Evolutionary conservation across 148 eudicot genomes (phyloP).

Genomic region (Chenopodium formosanum): DNA sequence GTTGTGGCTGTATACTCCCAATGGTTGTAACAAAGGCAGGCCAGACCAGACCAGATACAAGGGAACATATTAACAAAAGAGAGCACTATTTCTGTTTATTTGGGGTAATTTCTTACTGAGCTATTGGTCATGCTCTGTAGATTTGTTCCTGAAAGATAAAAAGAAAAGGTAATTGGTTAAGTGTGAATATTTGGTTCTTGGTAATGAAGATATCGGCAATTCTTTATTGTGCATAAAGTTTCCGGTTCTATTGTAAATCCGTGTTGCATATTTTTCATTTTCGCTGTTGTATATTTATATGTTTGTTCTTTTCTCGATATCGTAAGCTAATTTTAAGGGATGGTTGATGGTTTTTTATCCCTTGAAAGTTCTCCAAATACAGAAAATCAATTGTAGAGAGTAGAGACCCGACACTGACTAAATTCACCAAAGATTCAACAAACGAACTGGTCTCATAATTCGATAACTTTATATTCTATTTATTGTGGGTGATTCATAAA

Average conservation of each 20-base stretch:
- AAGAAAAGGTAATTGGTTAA: slow-evolving; percentile 18
- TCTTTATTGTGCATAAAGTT: slow-evolving; percentile 31
- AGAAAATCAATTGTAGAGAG: background rate
- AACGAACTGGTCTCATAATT: no score
- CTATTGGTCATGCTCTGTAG: slow-evolving; percentile 20
- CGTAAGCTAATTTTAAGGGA: background rate
- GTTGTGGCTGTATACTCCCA: background rate
- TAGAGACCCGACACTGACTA: no score
- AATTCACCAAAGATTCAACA: no score
- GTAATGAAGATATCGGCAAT: slow-evolving; percentile 22
- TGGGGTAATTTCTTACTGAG: background rate
- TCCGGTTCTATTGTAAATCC: slow-evolving; percentile 15
- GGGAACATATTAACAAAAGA: background rate
- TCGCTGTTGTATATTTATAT: background rate
- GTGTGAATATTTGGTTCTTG: slow-evolving; percentile 16
- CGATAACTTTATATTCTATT: no score
- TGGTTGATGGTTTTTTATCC: background rate
- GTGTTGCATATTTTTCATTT: background rate
- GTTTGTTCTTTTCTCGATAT: background rate
- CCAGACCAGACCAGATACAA: background rate
- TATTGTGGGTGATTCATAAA: no score
- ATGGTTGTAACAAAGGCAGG: slow-evolving; percentile 21
- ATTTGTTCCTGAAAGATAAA: slow-evolving; percentile 16
- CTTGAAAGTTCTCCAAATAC: background rate
- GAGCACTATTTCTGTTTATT: background rate